Evolutionary conservation across 2,329 filamentous ascomycete genomes (phyloP).

Genomic region (Zymoseptoria tritici): DNA sequence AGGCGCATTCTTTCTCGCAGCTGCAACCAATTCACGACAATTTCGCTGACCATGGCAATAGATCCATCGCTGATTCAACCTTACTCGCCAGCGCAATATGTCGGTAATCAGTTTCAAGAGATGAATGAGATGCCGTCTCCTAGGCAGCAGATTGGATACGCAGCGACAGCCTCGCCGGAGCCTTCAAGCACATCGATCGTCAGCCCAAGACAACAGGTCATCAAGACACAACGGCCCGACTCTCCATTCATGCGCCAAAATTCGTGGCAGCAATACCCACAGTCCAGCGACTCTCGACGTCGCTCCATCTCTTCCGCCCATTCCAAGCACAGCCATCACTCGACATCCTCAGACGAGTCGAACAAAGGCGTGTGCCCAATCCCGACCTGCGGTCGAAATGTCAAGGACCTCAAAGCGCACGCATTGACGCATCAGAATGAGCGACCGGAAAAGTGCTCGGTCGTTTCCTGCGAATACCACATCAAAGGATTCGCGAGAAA

Average conservation of each 20-base stretch:
- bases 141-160: conserved; percentile 32
- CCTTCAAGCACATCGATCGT: conserved; percentile 47
- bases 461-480: conserved; percentile 85
- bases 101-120: conserved; percentile 37
- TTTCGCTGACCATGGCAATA: conserved; percentile 23
- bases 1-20: conserved; percentile 16
- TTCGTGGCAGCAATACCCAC: conserved; percentile 44
- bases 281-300: conserved; percentile 43
- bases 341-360: conserved; percentile 32
- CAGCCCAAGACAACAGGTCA: conserved; percentile 34
- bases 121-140: conserved; percentile 34
- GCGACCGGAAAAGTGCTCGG: conserved; percentile 89
- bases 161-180: conserved; percentile 55
- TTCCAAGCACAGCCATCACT: conserved; percentile 52
- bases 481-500: conserved; percentile 87
- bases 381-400: conserved; percentile 74
- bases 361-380: conserved; percentile 71
- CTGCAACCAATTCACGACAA: neutral
- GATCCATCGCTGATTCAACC: conserved; percentile 54
- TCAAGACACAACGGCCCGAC: conserved; percentile 42
- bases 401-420: conserved; percentile 89
- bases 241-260: conserved; percentile 60
- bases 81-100: conserved; percentile 36
- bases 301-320: conserved; percentile 65
- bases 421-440: conserved; percentile 91